Conservation (phyloP, 371 early-diverging fungal species). For the Entomophthora muscae region DNA sequence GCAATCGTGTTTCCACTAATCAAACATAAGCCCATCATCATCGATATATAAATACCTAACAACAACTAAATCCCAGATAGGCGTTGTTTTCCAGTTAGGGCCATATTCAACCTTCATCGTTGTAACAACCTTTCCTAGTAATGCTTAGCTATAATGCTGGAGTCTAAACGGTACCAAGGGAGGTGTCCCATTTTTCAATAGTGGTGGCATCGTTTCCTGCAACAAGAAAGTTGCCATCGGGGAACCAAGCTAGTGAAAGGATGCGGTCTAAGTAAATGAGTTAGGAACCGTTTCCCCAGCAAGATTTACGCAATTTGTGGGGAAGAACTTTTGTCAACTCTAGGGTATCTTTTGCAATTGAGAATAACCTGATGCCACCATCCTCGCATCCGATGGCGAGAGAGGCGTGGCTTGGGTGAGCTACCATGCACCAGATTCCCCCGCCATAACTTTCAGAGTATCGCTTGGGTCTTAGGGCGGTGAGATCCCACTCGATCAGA, state of each 20-base stretch:
- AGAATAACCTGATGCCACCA: slow-evolving; percentile 70
- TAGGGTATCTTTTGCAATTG: slow-evolving; percentile 54
- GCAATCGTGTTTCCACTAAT: slow-evolving; percentile 50
- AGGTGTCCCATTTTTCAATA: slow-evolving; percentile 53
- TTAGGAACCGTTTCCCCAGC: not conserved
- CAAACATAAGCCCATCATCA: no score
- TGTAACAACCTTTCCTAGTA: slow-evolving; percentile 25
- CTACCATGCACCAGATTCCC: slow-evolving; percentile 84
- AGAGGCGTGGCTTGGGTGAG: slow-evolving; percentile 46
- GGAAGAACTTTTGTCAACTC: slow-evolving; percentile 23
- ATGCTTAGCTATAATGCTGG: no score
- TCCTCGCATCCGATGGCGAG: slow-evolving; percentile 90
- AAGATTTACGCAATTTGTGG: slow-evolving; percentile 9
- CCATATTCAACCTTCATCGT: slow-evolving; percentile 55
- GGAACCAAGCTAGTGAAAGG: slow-evolving; percentile 70
- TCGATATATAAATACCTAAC: no score
- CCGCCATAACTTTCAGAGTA: slow-evolving; percentile 73
- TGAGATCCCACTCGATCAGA: slow-evolving; percentile 77
- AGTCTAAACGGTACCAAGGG: slow-evolving; percentile 21
- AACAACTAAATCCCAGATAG: slow-evolving; percentile 38
- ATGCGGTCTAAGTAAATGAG: slow-evolving; percentile 30
- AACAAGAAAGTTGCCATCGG: slow-evolving; percentile 45
- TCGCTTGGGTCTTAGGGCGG: slow-evolving; percentile 38
- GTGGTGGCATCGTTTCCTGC: slow-evolving; percentile 71
- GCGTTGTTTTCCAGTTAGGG: slow-evolving; percentile 28